Evolutionary conservation across 2,329 filamentous ascomycete genomes (phyloP).

Genomic region (Curvularia sp.): DNA sequence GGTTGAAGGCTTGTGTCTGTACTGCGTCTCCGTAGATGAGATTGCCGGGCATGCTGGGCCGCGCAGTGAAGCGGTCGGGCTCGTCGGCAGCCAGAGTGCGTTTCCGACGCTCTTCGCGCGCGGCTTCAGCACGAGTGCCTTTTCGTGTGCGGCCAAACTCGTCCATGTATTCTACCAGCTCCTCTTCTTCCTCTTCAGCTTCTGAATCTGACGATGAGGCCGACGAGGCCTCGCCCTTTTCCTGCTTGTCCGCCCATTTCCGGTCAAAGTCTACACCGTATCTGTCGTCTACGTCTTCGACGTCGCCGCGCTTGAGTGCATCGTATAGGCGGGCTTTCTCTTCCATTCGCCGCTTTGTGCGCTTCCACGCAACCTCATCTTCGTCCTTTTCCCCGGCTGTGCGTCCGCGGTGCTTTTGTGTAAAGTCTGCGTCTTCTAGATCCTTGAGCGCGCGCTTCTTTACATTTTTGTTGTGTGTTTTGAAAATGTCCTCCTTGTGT

Average conservation of each 20-base stretch:
- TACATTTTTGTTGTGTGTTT: slow-evolving; percentile 67
- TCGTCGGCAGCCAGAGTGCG: slow-evolving; percentile 65
- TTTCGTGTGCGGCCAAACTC: slow-evolving; percentile 86
- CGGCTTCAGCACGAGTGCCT: slow-evolving; percentile 73
- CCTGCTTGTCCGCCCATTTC: slow-evolving; percentile 83
- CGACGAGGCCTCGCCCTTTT: slow-evolving; percentile 52
- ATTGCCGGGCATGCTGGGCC: slow-evolving; percentile 69
- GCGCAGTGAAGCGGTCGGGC: slow-evolving; percentile 72
- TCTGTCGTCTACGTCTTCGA: slow-evolving; percentile 68
- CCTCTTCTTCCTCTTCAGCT: slow-evolving; percentile 54
- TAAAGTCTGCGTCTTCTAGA: slow-evolving; percentile 62
- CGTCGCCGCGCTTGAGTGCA: slow-evolving; percentile 86
- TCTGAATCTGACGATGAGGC: slow-evolving; percentile 52
- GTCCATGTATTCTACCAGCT: slow-evolving; percentile 85
- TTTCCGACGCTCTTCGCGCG: slow-evolving; percentile 66
- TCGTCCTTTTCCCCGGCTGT: slow-evolving; percentile 61
- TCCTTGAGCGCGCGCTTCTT: slow-evolving; percentile 69
- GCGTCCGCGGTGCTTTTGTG: slow-evolving; percentile 69
- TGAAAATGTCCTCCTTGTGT: slow-evolving; percentile 74
- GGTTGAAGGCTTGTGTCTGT: slow-evolving; percentile 82
- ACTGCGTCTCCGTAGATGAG: slow-evolving; percentile 87
- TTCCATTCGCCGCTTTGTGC: slow-evolving; percentile 82
- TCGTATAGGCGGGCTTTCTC: slow-evolving; percentile 89
- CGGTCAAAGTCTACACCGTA: slow-evolving; percentile 89
- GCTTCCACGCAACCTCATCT: slow-evolving; percentile 65